Evolutionary conservation across 2,329 filamentous ascomycete species (phyloP).

Genomic region (Ascomycota sp.): DNA sequence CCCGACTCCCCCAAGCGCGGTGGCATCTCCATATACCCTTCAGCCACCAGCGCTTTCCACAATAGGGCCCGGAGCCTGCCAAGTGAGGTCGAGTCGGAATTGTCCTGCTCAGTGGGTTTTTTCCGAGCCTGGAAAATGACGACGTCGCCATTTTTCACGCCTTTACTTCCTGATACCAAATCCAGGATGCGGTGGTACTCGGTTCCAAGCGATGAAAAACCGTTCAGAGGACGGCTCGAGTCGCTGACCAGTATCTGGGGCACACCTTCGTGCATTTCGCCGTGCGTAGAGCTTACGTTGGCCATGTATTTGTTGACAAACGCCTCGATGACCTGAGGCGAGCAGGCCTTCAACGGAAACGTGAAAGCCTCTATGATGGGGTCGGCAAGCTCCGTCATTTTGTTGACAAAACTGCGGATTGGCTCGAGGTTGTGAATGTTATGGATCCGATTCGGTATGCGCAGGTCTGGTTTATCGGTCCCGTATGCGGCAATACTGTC

Average conservation of each 20-base stretch:
- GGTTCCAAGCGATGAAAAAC: conserved; percentile 53
- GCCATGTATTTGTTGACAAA: conserved; percentile 57
- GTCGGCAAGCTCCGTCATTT: conserved; percentile 48
- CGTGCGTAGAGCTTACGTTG: conserved; percentile 33
- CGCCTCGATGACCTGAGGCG: conserved; percentile 29
- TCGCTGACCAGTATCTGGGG: conserved; percentile 66
- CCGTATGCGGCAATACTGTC: conserved; percentile 58
- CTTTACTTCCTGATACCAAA: conserved; percentile 17
- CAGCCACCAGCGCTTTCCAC: conserved; percentile 46
- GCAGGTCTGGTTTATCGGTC: conserved; percentile 79
- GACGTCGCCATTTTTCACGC: conserved; percentile 44
- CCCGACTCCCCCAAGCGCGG: conserved; percentile 13
- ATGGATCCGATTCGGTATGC: conserved; percentile 48
- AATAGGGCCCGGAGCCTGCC: conserved; percentile 54
- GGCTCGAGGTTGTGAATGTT: conserved; percentile 35
- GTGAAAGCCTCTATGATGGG: conserved; percentile 61
- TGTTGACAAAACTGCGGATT: conserved; percentile 45
- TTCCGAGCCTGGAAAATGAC: conserved; percentile 64
- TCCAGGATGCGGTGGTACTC: conserved; percentile 38
- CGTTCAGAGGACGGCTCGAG: conserved; percentile 49
- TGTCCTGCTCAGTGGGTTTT: conserved; percentile 33
- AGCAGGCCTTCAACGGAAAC: conserved; percentile 34
- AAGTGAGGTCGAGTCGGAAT: conserved; percentile 42
- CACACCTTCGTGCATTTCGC: conserved; percentile 52
- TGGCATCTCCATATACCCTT: conserved; percentile 29